Base-by-base conservation (phyloP, 2,329 filamentous ascomycete species). In the Colletotrichum salicis region DNA sequence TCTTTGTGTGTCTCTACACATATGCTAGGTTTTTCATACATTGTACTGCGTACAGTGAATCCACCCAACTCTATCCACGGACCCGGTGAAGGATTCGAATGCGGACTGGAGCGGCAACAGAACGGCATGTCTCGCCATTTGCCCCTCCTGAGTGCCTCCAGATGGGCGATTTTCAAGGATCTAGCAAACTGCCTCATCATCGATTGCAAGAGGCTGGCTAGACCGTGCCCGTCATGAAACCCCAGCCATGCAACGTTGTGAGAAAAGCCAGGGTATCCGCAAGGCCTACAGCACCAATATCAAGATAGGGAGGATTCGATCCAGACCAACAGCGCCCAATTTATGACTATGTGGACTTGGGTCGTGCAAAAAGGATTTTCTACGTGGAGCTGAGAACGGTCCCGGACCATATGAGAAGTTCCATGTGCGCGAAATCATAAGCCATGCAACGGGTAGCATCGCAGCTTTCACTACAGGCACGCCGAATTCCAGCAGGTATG, bases 91-190 rank as follows among this genome's bases (percentile, higher is more conserved):
- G 27, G n/a, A 10, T 35, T 19, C 22, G 55, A 15, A 4, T n/a
- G 24, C 54, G 65, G 55, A 60, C 60, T 59, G 55, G 60, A 64
- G 65, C 69, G 69, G 65, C 58, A 67, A 71, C 33, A 24, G 29
- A 59, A 51, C 4, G 27, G 27, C n/a, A 12, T 41, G 48, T 52
- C 35, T 48, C 55, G 48, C 27, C 27, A 29, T 35, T 12, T 51
- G 54, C 59, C n/a, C n/a, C 54, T 56, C 35, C 35, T 37, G 69
- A 60, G 64, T 19, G 29, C 24, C 48, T 48, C 55, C 59, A 51
- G 33, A 29, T 51, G 4, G 11, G 54, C 59, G 27, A 12, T 51
- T 0, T 29, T 59, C 19, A 29, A 41, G 45, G 27, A 56, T 60
- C 59, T 48, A 3, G 29, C 10, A 11, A 13, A 37, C 24, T 5